Percentiles rank a stretch among this genome's conserved stretches.
phyloP scores from a whole-genome alignment of 1,284 basidiomycete genomes.

The Ceraceosorus guamensis region DNA sequence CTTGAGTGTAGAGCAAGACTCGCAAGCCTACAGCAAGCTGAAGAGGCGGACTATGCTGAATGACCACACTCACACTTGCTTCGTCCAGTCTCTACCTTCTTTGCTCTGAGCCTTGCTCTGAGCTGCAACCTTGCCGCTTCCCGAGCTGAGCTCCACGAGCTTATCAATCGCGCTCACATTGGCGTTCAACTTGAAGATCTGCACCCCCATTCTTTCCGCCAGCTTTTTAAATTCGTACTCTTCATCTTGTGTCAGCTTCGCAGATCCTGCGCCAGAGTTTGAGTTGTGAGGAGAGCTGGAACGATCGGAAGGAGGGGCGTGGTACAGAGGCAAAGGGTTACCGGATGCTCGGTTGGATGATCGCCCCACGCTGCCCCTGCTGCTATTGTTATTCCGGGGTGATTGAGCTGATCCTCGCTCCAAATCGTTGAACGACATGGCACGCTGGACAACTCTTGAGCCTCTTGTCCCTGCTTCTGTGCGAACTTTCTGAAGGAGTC shows the following conservation, averaged over 20 bases:
- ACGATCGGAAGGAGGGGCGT: conserved; percentile 1
- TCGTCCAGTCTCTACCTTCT: conserved; percentile 58
- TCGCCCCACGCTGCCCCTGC: conserved; percentile 11
- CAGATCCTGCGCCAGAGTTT: conserved; percentile 9
- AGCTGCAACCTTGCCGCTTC: conserved; percentile 52
- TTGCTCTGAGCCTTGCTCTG: conserved; percentile 38
- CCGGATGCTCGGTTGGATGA: conserved; percentile 17
- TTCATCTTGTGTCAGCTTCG: conserved; percentile 10
- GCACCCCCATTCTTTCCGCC: conserved; percentile 79
- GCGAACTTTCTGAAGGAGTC: no score
- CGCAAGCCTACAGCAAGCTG: neutral
- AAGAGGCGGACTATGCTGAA: no score
- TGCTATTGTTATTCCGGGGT: conserved; percentile 8
- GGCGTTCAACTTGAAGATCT: conserved; percentile 97
- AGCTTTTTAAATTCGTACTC: conserved; percentile 60
- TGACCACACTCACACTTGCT: conserved; percentile 71
- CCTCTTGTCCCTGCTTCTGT: no score
- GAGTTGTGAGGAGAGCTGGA: conserved; percentile 6
- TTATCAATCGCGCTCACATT: conserved; percentile 93
- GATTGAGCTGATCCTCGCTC: conserved; percentile 39
- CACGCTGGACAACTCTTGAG: no score
- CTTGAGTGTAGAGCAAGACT: neutral
- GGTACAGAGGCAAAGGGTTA: neutral
- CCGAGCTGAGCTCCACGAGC: conserved; percentile 70
- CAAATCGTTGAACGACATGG: conserved; percentile 55